Base-by-base conservation (phyloP, 805 yeast genomes). In the Candida tibetensis region DNA sequence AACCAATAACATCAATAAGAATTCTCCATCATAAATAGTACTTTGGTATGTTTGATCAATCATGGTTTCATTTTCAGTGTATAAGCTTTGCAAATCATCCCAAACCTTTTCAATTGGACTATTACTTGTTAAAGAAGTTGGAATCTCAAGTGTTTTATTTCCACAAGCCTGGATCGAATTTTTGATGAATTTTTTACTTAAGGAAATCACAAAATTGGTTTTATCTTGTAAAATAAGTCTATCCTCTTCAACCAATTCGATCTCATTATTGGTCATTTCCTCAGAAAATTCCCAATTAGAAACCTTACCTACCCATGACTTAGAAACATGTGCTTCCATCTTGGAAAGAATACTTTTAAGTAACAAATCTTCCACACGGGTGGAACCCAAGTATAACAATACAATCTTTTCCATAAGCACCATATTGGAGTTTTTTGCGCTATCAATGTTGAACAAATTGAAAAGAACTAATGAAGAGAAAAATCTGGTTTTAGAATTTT, bases 301-400 rank as follows among this genome's bases (percentile, higher is more conserved):
- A 4, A 85, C 79, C 26, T 67, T 56, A 36, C 69, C 69, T n/a
- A 83, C 67, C 95, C 95, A 88, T 5, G 88, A 77, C 4, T 58
- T 48, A 10, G 72, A 61, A 5, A 70, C 49, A 3, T 61, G 59
- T 0, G 76, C 51, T 57, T 91, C 98, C 25, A 88, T 65, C 9
- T 57, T 55, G 37, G 70, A 66, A 31, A 91, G 53, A 1, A 85
- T 60, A 3, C 63, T 56, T 37, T 84, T 74, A 18, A 91, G 52
- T 2, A 89, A 41, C 37, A 76, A 53, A 53, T 91, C 97, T 26
- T 76, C 77, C 1, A 79, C 62, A 12, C 74, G 55, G 2, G 69
- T 61, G 0, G 90, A 69, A 3, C 95, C 96, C n/a, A 61, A 57
- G 53, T 84, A 88, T 31, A 75, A 65, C 5, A 60, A 55, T 2